phyloP scores from a whole-genome alignment of 164 flowering plant genomes.

The Malania oleifera region DNA sequence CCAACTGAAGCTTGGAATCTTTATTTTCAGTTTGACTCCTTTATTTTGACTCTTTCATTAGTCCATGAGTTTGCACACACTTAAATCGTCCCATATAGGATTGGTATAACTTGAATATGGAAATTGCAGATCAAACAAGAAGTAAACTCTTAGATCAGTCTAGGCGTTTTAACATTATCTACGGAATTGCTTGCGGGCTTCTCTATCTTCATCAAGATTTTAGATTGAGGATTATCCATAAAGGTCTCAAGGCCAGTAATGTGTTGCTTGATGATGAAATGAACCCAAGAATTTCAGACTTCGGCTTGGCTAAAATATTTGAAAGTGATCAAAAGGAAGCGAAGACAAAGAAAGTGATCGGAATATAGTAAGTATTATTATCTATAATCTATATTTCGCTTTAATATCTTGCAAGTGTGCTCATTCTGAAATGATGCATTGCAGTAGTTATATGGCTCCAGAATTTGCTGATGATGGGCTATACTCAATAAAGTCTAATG shows the following conservation, averaged over 20 bases:
- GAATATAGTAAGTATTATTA: slow-evolving; percentile 27
- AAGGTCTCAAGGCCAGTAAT: slow-evolving; percentile 31
- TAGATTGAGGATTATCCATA: slow-evolving; percentile 23
- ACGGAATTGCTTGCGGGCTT: slow-evolving; percentile 21
- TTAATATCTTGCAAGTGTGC: no score
- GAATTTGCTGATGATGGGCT: slow-evolving; percentile 20
- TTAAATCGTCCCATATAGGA: no score
- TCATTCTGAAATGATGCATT: background rate
- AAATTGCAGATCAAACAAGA: slow-evolving; percentile 3
- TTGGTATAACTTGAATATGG: no score
- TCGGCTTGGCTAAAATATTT: slow-evolving; percentile 31
- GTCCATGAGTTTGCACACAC: no score
- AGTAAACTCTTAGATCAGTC: slow-evolving; percentile 6
- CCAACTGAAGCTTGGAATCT: slow-evolving; percentile 22
- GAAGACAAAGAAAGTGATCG: slow-evolving; percentile 20
- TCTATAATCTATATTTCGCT: background rate
- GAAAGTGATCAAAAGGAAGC: slow-evolving; percentile 11
- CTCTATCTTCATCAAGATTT: slow-evolving; percentile 23
- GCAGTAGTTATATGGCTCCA: slow-evolving; percentile 24
- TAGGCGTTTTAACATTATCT: slow-evolving; percentile 13
- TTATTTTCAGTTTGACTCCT: slow-evolving; percentile 16
- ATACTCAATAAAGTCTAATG: slow-evolving; percentile 17
- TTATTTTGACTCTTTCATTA: no score
- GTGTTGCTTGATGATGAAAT: slow-evolving; percentile 26
- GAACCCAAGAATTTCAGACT: slow-evolving; percentile 30